Evolutionary conservation across 1,284 basidiomycete species (phyloP).

Genomic region (Coriolopsis trogii): DNA sequence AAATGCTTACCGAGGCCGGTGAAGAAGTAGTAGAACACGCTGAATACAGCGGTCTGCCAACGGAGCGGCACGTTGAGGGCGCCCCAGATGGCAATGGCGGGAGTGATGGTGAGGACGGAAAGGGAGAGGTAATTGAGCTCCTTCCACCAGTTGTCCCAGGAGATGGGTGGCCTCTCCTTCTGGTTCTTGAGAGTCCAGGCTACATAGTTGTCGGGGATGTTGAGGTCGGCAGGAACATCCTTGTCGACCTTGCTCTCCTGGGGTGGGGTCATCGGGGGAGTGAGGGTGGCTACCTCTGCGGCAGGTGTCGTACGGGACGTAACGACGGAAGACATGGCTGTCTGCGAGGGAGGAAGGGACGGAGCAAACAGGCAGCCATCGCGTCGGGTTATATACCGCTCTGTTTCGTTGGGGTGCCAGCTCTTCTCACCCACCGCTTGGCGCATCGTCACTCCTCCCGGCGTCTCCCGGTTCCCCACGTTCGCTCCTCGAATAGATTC

Average conservation of each 20-base stretch:
- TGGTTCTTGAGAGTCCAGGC: slow-evolving; percentile 78
- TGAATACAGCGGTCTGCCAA: slow-evolving; percentile 72
- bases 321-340: slow-evolving; percentile 32
- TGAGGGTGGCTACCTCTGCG: slow-evolving; percentile 28
- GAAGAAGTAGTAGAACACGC: slow-evolving; percentile 82
- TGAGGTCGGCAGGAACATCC: slow-evolving; percentile 59
- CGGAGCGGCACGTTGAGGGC: slow-evolving; percentile 60
- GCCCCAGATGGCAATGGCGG: slow-evolving; percentile 72
- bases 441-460: slow-evolving; percentile 16
- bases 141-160: slow-evolving; percentile 63
- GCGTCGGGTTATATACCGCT: slow-evolving; percentile 24
- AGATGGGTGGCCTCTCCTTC: slow-evolving; percentile 79
- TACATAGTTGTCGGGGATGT: slow-evolving; percentile 91
- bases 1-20: slow-evolving; percentile 71
- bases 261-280: slow-evolving; percentile 31
- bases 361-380: slow-evolving; percentile 12
- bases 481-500: not conserved
- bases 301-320: slow-evolving; percentile 31
- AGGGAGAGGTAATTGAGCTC: slow-evolving; percentile 71
- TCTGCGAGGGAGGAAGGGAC: slow-evolving; percentile 20
- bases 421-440: slow-evolving; percentile 18
- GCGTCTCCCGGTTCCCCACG: slow-evolving; percentile 17
- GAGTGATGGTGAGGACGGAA: slow-evolving; percentile 71
- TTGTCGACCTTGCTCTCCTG: slow-evolving; percentile 27
- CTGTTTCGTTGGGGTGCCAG: slow-evolving; percentile 26